Percentiles rank a stretch among this genome's conserved stretches.
Evolutionary conservation across 441 rosid genomes (phyloP).

Genomic region (Populus hybrid): DNA sequence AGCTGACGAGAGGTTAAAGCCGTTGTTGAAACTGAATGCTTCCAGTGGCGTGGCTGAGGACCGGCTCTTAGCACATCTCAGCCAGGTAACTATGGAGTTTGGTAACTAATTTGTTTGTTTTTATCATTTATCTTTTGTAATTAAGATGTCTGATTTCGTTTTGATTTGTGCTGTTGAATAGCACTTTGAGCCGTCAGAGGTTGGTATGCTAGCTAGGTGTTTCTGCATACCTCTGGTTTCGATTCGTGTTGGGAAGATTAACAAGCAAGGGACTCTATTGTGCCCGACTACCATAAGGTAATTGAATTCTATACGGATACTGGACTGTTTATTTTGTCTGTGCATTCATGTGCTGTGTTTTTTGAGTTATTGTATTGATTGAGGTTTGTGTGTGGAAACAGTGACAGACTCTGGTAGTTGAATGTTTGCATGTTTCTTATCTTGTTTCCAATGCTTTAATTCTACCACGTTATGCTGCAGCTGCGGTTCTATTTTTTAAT

Average conservation of each 20-base stretch:
- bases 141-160: background rate
- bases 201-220: conserved; percentile 86
- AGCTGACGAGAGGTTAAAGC: conserved; percentile 89
- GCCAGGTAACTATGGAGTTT: conserved; percentile 52
- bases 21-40: conserved; percentile 67
- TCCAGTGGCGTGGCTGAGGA: conserved; percentile 72
- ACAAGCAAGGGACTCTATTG: conserved; percentile 59
- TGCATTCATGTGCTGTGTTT: background rate
- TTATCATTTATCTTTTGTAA: background rate
- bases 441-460: background rate
- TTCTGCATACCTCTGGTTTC: conserved; percentile 93
- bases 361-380: background rate
- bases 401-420: background rate
- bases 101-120: background rate
- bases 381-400: background rate
- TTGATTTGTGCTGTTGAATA: conserved; percentile 21
- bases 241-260: conserved; percentile 76
- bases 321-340: background rate
- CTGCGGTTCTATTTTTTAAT: background rate
- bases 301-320: conserved; percentile 3
- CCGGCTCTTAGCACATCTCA: conserved; percentile 70
- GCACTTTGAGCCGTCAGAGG: conserved; percentile 92
- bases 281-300: conserved; percentile 75
- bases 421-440: background rate
- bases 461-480: background rate